Base-by-base conservation (phyloP, 2,329 filamentous ascomycete species). In the Lasiodiplodia hormozganensis region DNA sequence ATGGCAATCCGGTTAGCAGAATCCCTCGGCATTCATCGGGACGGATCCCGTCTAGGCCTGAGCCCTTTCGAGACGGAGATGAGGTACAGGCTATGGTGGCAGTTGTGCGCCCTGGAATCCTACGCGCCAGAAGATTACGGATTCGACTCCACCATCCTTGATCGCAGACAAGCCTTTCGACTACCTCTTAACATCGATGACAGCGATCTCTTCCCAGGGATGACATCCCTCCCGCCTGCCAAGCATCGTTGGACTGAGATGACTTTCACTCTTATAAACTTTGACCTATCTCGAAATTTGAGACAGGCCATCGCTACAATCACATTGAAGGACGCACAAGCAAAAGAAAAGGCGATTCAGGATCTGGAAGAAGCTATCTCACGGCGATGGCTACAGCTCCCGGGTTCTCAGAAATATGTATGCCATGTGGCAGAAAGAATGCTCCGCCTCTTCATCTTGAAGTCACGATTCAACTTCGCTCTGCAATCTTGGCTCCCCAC, bases 161-260 rank as follows among this genome's bases (percentile, higher is more conserved):
- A 65, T 21, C 28, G n/a, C 11, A 7, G 16, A 12, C 47, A 53
- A 11, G 14, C n/a, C 7, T 28, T 31, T 25, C 40, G 62, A 7
- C 72, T 82, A 10, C 84, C 85, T 2, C 70, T 80, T 7, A 85
- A 85, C 53, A 78, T 86, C 52, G 83, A 86, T 28, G 71, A 74
- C 57, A 74, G 73, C 2, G 85, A 86, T 65, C 77, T 86, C 4
- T 72, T 76, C 11, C 79, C 80, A 1, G 72, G 76, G 31, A 77
- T 72, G 18, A 71, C 71, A 5, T 70, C 74, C n/a, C 49, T 70
- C 5, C 74, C 75, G 3, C 18, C 34, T 7, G 66, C 69, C 2
- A 69, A 73, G 23, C 57, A 69, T 36, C 78, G 77, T 8, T 75
- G 76, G 53, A 82, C 80, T 6, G 78, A 80, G 38, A 79, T 80